Evolutionary conservation across 2,329 filamentous ascomycete genomes (phyloP).

Genomic region (Paracorniculantispora psalliotae): DNA sequence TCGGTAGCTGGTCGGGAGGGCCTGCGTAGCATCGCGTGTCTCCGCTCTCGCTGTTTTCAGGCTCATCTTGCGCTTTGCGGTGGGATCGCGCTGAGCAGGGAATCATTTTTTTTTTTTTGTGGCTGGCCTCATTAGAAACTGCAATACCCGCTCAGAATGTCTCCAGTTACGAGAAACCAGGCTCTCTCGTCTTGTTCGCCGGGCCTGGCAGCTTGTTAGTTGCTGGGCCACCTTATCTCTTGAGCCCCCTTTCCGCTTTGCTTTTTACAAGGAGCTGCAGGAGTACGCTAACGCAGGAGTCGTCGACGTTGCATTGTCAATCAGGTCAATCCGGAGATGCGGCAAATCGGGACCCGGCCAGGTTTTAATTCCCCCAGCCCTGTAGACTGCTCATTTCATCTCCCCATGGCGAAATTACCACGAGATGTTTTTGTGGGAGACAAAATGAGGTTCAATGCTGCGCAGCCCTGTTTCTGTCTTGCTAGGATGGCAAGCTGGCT

Average conservation of each 20-base stretch:
- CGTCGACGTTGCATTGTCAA: conserved; percentile 5
- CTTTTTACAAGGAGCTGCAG: background rate
- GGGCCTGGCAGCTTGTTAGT: background rate
- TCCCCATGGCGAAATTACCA: background rate
- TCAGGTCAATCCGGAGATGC: conserved; percentile 10
- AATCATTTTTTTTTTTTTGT: background rate
- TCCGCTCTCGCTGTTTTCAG: background rate
- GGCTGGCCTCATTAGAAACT: conserved; percentile 2
- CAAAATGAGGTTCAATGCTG: background rate
- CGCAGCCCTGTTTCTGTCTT: background rate
- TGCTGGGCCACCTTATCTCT: background rate
- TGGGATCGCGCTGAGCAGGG: background rate
- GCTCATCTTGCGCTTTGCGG: conserved; percentile 3
- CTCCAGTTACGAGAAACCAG: background rate
- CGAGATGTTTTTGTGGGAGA: background rate
- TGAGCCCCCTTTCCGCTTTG: background rate
- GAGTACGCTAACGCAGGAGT: background rate
- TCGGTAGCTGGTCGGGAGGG: background rate
- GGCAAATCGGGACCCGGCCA: conserved; percentile 7
- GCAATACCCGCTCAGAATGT: background rate
- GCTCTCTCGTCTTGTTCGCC: background rate
- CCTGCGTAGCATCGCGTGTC: background rate
- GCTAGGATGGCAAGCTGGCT: no score
- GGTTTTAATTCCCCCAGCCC: background rate
- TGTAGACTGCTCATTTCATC: background rate